Evolutionary conservation across 2,329 filamentous ascomycete genomes (phyloP).

Genomic region (Fusarium sp.): DNA sequence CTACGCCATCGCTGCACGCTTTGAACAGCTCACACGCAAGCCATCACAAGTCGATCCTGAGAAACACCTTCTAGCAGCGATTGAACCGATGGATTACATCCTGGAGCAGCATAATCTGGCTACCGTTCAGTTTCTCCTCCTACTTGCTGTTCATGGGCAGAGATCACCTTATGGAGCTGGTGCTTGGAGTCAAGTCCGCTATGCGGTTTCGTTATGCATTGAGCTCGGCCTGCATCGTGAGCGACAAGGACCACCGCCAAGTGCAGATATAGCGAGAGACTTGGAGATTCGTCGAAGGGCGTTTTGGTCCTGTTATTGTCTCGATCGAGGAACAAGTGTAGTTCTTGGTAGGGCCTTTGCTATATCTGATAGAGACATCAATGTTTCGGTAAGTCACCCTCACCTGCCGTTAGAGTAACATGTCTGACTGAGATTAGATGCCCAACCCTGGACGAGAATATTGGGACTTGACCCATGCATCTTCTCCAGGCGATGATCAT

Average conservation of each 20-base stretch:
- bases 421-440: neutral
- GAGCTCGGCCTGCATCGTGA: neutral
- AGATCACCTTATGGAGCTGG: neutral
- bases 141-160: neutral
- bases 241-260: neutral
- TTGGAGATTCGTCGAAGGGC: neutral
- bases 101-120: neutral
- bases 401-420: rapidly evolving
- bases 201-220: neutral
- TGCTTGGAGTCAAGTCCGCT: neutral
- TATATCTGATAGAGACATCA: neutral
- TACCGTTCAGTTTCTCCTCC: neutral
- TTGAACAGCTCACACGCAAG: neutral
- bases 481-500: neutral
- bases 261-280: neutral
- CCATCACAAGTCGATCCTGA: neutral
- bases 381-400: neutral
- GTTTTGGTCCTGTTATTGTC: neutral
- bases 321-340: neutral
- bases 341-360: neutral
- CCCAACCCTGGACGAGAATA: neutral
- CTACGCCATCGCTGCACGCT: neutral
- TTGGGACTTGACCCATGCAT: neutral
- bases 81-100: neutral
- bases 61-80: neutral